Evolutionary conservation across 441 rosid species (phyloP).

Genomic region (Sinapis alba): DNA sequence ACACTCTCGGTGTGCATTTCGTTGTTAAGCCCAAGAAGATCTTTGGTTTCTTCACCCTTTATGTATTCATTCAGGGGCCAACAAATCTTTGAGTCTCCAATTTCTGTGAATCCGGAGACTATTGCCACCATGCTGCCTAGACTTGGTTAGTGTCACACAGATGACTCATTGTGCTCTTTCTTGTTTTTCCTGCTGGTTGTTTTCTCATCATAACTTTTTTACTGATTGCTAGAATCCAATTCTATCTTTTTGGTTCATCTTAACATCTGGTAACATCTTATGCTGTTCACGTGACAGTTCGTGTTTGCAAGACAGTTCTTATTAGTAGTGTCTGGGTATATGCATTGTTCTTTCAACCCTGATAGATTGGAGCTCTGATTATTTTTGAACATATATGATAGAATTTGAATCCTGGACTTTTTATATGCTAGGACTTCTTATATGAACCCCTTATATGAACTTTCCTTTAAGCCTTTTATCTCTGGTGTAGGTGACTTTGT

Average conservation of each 20-base stretch:
- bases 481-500: constrained; percentile 74
- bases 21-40: constrained; percentile 90
- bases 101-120: constrained; percentile 85
- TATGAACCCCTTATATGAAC: constrained; percentile 3
- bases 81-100: constrained; percentile 82
- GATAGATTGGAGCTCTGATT: constrained; percentile 11
- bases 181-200: neutral
- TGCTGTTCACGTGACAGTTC: neutral
- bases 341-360: constrained; percentile 12
- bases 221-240: constrained; percentile 7
- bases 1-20: constrained; percentile 97
- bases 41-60: constrained; percentile 69
- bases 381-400: constrained; percentile 8
- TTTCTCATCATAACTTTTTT: neutral
- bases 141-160: constrained; percentile 64
- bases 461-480: constrained; percentile 14
- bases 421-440: too few relatives aligned
- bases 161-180: constrained; percentile 13
- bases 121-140: constrained; percentile 91
- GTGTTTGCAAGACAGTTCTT: constrained; percentile 8
- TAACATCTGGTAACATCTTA: constrained; percentile 15
- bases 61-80: constrained; percentile 89
- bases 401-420: constrained; percentile 16
- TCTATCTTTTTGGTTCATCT: constrained; percentile 14
- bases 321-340: constrained; percentile 13